Conservation (phyloP, 768 basidiomycete genomes). For the Termitomyces titanicus region DNA sequence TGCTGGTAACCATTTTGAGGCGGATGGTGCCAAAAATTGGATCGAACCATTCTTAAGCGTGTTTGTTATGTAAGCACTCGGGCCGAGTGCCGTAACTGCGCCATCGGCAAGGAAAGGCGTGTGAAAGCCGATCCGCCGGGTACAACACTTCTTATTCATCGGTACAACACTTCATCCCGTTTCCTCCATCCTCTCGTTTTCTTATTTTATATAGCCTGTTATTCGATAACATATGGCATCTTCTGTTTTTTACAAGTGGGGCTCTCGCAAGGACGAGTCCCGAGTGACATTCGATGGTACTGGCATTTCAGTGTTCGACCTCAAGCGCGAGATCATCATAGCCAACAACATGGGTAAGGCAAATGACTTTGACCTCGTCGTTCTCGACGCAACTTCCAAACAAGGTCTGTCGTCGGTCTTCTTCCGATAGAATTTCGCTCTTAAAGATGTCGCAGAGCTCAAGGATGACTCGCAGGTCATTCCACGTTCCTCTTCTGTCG, state of each 20-base stretch:
- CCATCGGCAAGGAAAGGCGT: background rate
- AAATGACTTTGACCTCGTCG: conserved; percentile 91
- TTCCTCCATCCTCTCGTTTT: background rate
- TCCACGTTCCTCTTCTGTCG: conserved; percentile 90
- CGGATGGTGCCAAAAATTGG: background rate
- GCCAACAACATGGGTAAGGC: conserved; percentile 96
- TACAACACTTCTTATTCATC: too few relatives aligned
- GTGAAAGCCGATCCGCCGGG: background rate
- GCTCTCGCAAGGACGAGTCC: conserved; percentile 91
- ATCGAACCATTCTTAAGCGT: conserved; percentile 15
- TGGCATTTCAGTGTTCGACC: conserved; percentile 97
- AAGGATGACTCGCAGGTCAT: conserved; percentile 90
- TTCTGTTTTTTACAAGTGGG: conserved; percentile 98
- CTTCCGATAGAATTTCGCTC: background rate
- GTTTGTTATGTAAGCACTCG: conserved; percentile 5
- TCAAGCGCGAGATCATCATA: conserved; percentile 97
- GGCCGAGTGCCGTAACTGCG: too few relatives aligned
- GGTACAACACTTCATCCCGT: background rate
- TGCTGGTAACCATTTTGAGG: conserved; percentile 16
- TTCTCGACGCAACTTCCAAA: conserved; percentile 80
- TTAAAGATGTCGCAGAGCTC: conserved; percentile 54
- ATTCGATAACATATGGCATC: conserved; percentile 67
- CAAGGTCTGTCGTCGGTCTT: conserved; percentile 64
- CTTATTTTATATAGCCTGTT: conserved; percentile 26
- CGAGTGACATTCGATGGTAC: conserved; percentile 97